Percentiles rank a stretch among this genome's conserved stretches.
Conservation (phyloP, 257 asterid species). For the Thymus quinquecostatus region DNA sequence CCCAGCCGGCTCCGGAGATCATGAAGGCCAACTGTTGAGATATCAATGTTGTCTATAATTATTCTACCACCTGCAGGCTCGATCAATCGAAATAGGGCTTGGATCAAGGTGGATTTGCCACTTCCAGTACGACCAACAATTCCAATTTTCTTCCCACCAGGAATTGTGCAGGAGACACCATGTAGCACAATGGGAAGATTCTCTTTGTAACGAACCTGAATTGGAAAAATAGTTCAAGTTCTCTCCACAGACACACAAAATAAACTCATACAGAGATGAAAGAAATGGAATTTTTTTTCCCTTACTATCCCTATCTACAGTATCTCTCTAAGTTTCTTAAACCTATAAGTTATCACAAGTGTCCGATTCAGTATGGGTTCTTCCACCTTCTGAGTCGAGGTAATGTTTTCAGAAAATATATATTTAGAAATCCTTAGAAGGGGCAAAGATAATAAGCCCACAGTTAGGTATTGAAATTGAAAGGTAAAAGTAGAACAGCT, state of each 20-base stretch:
- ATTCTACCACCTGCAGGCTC: conserved; percentile 94
- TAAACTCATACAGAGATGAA: not conserved
- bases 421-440: not conserved
- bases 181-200: conserved; percentile 96
- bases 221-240: not conserved
- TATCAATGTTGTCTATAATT: conserved; percentile 81
- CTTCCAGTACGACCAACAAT: conserved; percentile 99
- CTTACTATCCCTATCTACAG: not conserved
- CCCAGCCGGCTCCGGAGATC: conserved; percentile 91
- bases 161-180: conserved; percentile 83
- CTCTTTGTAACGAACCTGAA: conserved; percentile 73
- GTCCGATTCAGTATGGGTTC: not conserved
- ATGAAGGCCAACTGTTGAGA: conserved; percentile 84
- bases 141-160: conserved; percentile 95
- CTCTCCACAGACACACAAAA: not conserved
- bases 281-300: not conserved
- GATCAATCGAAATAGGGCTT: conserved; percentile 89
- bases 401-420: not conserved
- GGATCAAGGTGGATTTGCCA: conserved; percentile 97
- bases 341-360: not conserved
- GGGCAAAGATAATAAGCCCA: not conserved
- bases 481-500: not conserved
- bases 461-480: not conserved
- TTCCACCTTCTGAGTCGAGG: not conserved
- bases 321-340: not conserved